Evolutionary conservation across 129 eudicot genomes (phyloP).

Genomic region (Tagetes erecta): DNA sequence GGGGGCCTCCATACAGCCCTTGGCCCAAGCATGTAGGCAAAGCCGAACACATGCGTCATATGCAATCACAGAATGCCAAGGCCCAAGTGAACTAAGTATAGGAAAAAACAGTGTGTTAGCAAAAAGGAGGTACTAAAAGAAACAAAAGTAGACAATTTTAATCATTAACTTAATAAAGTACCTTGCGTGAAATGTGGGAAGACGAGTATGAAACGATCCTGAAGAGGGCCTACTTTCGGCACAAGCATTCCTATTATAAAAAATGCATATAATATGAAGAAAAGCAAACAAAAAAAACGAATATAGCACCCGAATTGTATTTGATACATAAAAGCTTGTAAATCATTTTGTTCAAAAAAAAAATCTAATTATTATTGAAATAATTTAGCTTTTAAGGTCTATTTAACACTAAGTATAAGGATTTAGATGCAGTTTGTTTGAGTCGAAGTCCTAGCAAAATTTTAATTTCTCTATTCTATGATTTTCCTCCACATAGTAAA

Average conservation of each 20-base stretch:
- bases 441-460: not conserved
- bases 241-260: conserved; percentile 39
- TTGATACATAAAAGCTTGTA: conserved; percentile 4
- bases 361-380: not conserved
- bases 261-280: not conserved
- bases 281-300: not conserved
- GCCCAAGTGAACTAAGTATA: conserved; percentile 61
- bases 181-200: conserved; percentile 90
- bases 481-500: conserved; percentile 11
- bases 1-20: conserved; percentile 80
- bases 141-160: conserved; percentile 1
- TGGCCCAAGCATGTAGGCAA: conserved; percentile 94
- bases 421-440: not conserved
- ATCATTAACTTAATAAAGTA: conserved; percentile 19
- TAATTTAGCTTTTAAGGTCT: not conserved
- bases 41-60: conserved; percentile 92
- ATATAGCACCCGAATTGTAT: not conserved
- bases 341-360: not conserved
- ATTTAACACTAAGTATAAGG: not conserved
- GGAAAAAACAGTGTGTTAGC: conserved; percentile 21
- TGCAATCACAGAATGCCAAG: conserved; percentile 85
- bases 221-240: conserved; percentile 42
- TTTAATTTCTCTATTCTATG: not conserved
- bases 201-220: conserved; percentile 56
- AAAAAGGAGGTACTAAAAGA: conserved; percentile 4